Conservation (phyloP, 352 stramenopile species). For the Phytopythium montanum region DNA sequence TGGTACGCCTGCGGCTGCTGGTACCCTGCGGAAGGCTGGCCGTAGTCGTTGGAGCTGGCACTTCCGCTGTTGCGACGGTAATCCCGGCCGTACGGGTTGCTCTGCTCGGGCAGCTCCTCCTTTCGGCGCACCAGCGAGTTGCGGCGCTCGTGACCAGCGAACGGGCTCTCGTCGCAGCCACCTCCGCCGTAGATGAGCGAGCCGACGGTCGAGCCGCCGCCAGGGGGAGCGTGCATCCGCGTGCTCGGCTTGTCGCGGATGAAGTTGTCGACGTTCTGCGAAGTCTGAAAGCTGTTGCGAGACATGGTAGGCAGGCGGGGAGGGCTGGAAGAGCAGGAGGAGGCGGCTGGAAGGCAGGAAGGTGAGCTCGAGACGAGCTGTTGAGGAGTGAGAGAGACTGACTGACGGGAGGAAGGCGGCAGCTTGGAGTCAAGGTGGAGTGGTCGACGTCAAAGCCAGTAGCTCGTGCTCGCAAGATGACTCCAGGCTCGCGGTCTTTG, state of each 20-base stretch:
- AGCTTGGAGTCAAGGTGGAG: background rate
- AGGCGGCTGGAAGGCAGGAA: background rate
- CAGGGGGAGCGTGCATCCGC: constrained; percentile 62
- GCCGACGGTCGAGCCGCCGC: constrained; percentile 64
- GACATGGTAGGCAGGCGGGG: constrained; percentile 31
- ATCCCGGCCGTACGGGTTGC: constrained; percentile 48
- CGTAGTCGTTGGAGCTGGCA: constrained; percentile 21
- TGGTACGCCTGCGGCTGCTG: constrained; percentile 24
- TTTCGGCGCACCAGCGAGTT: constrained; percentile 32
- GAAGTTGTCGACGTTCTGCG: constrained; percentile 82
- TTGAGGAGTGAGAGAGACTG: constrained; percentile 26
- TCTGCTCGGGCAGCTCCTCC: constrained; percentile 44
- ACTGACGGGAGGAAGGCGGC: background rate
- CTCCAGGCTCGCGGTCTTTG: background rate
- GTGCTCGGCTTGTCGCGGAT: constrained; percentile 73
- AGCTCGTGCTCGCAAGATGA: background rate
- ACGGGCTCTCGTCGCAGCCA: constrained; percentile 34
- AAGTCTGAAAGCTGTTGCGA: constrained; percentile 51
- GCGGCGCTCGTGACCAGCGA: constrained; percentile 47
- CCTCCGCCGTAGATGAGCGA: constrained; percentile 75
- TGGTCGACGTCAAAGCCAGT: background rate
- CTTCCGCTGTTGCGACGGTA: constrained; percentile 22
- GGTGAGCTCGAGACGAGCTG: constrained; percentile 11
- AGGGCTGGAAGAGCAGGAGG: constrained; percentile 1
- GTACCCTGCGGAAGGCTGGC: constrained; percentile 13